A percentile compares a stretch with the other conserved stretches of the same genome.
These are phyloP conservation scores for Saccharomycopsis fodiens DNA, from an alignment of 805 yeast genomes.

Conservation along the genomic window DNA sequence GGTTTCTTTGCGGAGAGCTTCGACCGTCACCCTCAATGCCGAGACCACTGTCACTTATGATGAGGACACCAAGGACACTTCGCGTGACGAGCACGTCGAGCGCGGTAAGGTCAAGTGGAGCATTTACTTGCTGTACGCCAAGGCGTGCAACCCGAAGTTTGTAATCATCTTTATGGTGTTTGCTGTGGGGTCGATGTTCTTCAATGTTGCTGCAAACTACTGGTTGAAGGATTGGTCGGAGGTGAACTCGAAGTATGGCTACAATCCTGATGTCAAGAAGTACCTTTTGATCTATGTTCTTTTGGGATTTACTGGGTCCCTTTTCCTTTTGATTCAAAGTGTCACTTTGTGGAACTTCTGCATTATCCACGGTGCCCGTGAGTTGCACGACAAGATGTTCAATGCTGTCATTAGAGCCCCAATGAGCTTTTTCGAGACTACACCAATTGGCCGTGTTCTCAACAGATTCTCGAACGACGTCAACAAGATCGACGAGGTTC, in stretches of 20 bases:
- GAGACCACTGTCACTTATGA: conserved; percentile 28
- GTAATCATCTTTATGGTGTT: conserved; percentile 51
- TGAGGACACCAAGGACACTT: conserved; percentile 30
- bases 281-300: conserved; percentile 71
- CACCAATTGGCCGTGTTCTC: conserved; percentile 88
- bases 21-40: conserved; percentile 39
- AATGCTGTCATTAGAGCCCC: conserved; percentile 74
- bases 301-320: conserved; percentile 64
- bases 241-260: conserved; percentile 59
- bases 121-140: conserved; percentile 75
- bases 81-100: conserved; percentile 68
- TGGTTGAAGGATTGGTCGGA: conserved; percentile 99
- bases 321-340: conserved; percentile 55
- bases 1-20: conserved; percentile 53
- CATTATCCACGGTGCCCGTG: conserved; percentile 73
- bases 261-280: conserved; percentile 62
- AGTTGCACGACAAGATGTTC: conserved; percentile 72
- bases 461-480: conserved; percentile 90
- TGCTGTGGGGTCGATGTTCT: conserved; percentile 49
- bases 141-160: conserved; percentile 70
- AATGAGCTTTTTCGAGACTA: conserved; percentile 92
- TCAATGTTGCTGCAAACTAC: conserved; percentile 64
- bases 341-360: conserved; percentile 72
- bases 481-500: conserved; percentile 75
- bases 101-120: conserved; percentile 91